Evolutionary conservation across 2,329 filamentous ascomycete species (phyloP), one percentile per base, ranked within the genome.

Genomic region (Paraconiothyrium sp.): DNA sequence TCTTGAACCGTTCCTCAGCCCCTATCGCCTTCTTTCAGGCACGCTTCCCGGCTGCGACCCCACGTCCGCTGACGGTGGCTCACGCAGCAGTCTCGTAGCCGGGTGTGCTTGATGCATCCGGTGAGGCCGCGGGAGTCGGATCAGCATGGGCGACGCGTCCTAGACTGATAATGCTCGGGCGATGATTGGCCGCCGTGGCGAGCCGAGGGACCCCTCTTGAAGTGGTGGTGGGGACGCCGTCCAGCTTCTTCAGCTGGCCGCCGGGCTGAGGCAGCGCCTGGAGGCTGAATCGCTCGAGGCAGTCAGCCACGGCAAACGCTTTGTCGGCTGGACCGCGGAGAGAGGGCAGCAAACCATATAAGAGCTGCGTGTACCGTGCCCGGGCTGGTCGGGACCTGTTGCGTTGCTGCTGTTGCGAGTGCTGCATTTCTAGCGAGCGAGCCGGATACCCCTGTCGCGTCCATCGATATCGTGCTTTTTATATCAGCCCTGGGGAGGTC

Each of bases 11-110:
- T 14, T 41, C 16, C 37, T 41, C 37, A 41, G 27, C 27, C 22
- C 34, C 16, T 43, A 13, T 49, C 37, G 55, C 55, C 55, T 50
- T 34, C 44, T 57, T 57, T 57, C 55, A 50, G 34, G 35, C 55
- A 50, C 32, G 20, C 4, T 6, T 6, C 27, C 27, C 27, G 27
- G 27, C 27, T 30, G 27, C 39, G 39, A 41, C 7, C 14, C 39
- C 5, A 8, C 27, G 2, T 35, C 2, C 22, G 10, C 14, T 22
- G 39, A 30, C 27, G 27, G 27, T 30, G 27, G 27, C 27, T 35
- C 13, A 30, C 14, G 9, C 41, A 47, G 52, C 39, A n/a, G 16
- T n/a, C 3, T n/a, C 39, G 4, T 41, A n/a, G 16, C 39, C 4
- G 39, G 14, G 39, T 41, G n/a, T n/a, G 39, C 39, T n/a, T 20